Percentiles rank a stretch among this genome's conserved stretches.
Evolutionary conservation across 1,284 basidiomycete species (phyloP).

Genomic region (Athelia psychrophila): DNA sequence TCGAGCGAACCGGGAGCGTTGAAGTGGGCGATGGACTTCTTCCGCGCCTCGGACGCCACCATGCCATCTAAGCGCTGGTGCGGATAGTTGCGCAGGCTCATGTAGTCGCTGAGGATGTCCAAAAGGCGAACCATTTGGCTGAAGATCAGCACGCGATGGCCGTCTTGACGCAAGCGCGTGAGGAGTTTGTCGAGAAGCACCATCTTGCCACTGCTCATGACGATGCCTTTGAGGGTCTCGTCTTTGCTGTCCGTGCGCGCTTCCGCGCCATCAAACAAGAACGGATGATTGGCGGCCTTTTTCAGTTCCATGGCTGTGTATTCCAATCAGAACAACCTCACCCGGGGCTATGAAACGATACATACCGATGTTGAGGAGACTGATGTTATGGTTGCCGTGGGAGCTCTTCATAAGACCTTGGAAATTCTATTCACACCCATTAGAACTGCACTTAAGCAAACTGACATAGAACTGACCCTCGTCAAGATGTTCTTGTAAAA

Average conservation of each 20-base stretch:
- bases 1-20: constrained; percentile 93
- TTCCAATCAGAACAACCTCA: constrained; percentile 5
- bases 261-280: constrained; percentile 96
- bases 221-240: constrained; percentile 91
- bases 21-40: constrained; percentile 95
- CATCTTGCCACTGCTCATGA: constrained; percentile 98
- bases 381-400: constrained; percentile 83
- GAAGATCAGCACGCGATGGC: constrained; percentile 97
- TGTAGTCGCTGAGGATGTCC: constrained; percentile 98
- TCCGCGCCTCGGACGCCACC: constrained; percentile 90
- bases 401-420: constrained; percentile 87
- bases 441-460: not conserved
- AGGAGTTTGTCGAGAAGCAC: constrained; percentile 95
- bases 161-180: constrained; percentile 83
- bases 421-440: constrained; percentile 71
- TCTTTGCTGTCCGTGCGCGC: constrained; percentile 71
- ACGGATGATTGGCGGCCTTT: constrained; percentile 98
- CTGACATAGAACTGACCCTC: constrained; percentile 50
- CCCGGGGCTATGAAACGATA: not conserved
- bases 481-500: constrained; percentile 99
- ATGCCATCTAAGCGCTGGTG: constrained; percentile 98
- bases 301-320: constrained; percentile 88
- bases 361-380: constrained; percentile 88
- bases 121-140: constrained; percentile 99
- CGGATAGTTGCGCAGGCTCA: constrained; percentile 85